Conservation (phyloP, 1,284 basidiomycete genomes). For the Hypsizygus ulmarius region DNA sequence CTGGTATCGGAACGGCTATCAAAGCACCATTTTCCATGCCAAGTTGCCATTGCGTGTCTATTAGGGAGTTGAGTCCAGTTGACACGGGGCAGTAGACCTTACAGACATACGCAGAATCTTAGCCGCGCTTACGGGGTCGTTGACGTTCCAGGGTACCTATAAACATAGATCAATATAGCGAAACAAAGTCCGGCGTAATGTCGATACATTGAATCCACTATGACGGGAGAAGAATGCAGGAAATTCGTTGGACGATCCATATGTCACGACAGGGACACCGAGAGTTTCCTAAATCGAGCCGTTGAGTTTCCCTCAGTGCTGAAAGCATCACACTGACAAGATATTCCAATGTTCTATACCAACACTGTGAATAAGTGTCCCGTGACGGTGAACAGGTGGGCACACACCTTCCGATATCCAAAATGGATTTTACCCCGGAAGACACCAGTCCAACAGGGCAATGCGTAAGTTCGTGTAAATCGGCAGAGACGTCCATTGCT, state of each 20-base stretch:
- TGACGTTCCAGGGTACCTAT: conserved; percentile 70
- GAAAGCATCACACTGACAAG: conserved; percentile 49
- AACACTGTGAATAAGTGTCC: not conserved
- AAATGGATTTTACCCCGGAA: conserved; percentile 92
- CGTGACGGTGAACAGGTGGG: not conserved
- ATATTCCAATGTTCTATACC: conserved; percentile 83
- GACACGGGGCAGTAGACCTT: not conserved
- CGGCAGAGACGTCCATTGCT: conserved; percentile 97
- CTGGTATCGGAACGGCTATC: conserved; percentile 91
- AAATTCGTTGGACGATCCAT: conserved; percentile 75
- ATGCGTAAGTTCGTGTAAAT: conserved; percentile 79
- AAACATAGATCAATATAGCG: not conserved
- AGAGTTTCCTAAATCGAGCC: conserved; percentile 77
- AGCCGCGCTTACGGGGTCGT: conserved; percentile 63
- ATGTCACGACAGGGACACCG: conserved; percentile 89
- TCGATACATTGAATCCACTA: conserved; percentile 76
- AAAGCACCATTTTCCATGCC: conserved; percentile 72
- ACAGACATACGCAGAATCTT: conserved; percentile 60
- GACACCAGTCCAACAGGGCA: conserved; percentile 91
- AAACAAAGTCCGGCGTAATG: conserved; percentile 1
- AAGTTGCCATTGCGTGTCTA: conserved; percentile 63
- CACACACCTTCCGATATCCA: conserved; percentile 82
- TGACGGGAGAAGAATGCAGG: conserved; percentile 91
- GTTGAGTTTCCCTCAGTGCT: not conserved
- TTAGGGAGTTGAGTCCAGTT: conserved; percentile 1